Conservation (phyloP, 495 filamentous ascomycete genomes). For the Apiosordaria backusii region DNA sequence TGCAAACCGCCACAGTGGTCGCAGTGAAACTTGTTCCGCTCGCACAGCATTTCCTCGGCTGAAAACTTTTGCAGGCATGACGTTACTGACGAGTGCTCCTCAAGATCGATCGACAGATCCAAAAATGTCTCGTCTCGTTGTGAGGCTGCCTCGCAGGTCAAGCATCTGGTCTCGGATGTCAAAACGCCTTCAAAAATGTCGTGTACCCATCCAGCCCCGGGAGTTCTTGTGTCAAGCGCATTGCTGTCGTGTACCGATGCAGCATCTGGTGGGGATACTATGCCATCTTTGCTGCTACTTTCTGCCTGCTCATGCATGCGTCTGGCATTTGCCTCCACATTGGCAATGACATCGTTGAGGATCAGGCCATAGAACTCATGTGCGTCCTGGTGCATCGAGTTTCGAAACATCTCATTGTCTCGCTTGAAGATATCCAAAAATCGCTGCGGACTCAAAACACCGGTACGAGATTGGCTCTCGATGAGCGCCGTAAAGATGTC, state of each 20-base stretch:
- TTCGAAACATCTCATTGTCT: slow-evolving; percentile 96
- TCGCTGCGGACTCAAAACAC: slow-evolving; percentile 87
- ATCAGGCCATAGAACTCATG: slow-evolving; percentile 95
- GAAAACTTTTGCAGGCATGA: slow-evolving; percentile 94
- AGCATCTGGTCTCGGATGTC: slow-evolving; percentile 92
- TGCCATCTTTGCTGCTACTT: slow-evolving; percentile 31
- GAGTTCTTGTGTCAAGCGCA: slow-evolving; percentile 35
- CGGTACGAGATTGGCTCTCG: slow-evolving; percentile 74
- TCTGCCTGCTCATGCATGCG: slow-evolving; percentile 50
- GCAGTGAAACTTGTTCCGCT: slow-evolving; percentile 97
- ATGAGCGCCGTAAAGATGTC: slow-evolving; percentile 95
- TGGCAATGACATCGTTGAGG: slow-evolving; percentile 92
- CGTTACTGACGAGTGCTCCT: slow-evolving; percentile 94
- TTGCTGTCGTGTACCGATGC: slow-evolving; percentile 41
- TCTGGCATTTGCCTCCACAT: slow-evolving; percentile 79
- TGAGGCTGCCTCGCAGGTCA: slow-evolving; percentile 94
- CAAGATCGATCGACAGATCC: slow-evolving; percentile 92
- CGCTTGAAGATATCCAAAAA: slow-evolving; percentile 91
- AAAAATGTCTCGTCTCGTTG: slow-evolving; percentile 93
- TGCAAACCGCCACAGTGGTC: slow-evolving; percentile 95
- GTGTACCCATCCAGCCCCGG: slow-evolving; percentile 85
- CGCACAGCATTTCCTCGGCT: slow-evolving; percentile 97
- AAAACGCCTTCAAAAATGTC: slow-evolving; percentile 93
- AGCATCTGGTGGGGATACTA: slow-evolving; percentile 40
- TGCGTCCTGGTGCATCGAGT: slow-evolving; percentile 95